Percentiles rank a stretch among this genome's conserved stretches.
phyloP scores from a whole-genome alignment of 495 filamentous ascomycete genomes.

The Aspergillus saccharolyticus region DNA sequence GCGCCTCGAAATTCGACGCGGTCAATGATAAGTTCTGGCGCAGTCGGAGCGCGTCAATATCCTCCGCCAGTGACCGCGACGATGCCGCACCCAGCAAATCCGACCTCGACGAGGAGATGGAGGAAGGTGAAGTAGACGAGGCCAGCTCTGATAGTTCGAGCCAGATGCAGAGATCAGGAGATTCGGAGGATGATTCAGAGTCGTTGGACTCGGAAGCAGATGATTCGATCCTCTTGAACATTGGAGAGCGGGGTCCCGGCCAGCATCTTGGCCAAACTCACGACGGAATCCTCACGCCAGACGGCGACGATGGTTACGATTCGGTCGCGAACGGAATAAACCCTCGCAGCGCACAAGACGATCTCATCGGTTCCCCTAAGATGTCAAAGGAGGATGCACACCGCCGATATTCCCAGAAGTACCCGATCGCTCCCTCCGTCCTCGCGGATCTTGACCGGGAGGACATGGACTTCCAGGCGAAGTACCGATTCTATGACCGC shows the following conservation, averaged over 20 bases:
- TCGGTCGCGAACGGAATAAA: conserved; percentile 17
- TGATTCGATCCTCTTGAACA: conserved; percentile 42
- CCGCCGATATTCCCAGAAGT: conserved; percentile 29
- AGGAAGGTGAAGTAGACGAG: conserved; percentile 25
- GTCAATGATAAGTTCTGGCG: conserved; percentile 41
- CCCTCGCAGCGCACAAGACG: conserved; percentile 3
- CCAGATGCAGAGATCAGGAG: conserved; percentile 21
- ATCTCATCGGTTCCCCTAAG: neutral
- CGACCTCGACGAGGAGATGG: conserved; percentile 8
- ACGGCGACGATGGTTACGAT: conserved; percentile 22
- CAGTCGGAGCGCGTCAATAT: conserved; percentile 34
- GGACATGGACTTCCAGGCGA: conserved; percentile 40
- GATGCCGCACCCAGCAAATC: neutral
- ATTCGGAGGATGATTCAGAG: conserved; percentile 37
- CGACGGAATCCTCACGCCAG: conserved; percentile 9
- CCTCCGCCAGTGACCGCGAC: conserved; percentile 13
- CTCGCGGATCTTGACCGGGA: conserved; percentile 40
- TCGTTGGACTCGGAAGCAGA: conserved; percentile 36
- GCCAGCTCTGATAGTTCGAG: conserved; percentile 8
- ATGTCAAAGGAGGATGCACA: conserved; percentile 38
- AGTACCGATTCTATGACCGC: conserved; percentile 49
- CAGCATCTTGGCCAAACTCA: conserved; percentile 5
- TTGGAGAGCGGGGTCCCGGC: conserved; percentile 23
- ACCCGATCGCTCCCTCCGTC: conserved; percentile 30
- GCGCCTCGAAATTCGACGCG: conserved; percentile 29